These are phyloP conservation scores for Gaultheria prostrata DNA, from an alignment of 148 eudicot species.

Conservation along the genomic window DNA sequence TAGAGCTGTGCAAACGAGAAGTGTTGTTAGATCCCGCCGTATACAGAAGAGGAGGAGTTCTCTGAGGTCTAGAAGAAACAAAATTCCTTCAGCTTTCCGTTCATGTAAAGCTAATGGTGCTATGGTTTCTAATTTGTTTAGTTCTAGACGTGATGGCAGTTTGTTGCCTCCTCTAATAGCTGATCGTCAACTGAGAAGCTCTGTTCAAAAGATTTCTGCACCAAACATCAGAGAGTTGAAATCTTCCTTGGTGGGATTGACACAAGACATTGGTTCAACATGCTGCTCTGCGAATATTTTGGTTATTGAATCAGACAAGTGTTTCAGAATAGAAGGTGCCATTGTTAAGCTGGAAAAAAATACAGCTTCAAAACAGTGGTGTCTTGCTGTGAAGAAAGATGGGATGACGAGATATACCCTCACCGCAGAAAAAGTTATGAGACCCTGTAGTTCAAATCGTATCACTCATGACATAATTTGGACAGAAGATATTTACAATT, in stretches of 20 bases:
- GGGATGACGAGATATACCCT: constrained; percentile 41
- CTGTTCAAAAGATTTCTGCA: constrained; percentile 25
- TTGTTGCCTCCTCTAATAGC: constrained; percentile 19
- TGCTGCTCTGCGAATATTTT: constrained; percentile 60
- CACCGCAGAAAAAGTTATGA: constrained; percentile 50
- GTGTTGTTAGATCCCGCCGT: constrained; percentile 35
- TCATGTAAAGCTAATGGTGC: constrained; percentile 36
- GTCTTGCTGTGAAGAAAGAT: constrained; percentile 54
- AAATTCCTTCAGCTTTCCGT: constrained; percentile 40
- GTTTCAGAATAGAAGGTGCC: constrained; percentile 68
- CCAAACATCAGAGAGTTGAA: constrained; percentile 32
- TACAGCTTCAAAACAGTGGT: constrained; percentile 57
- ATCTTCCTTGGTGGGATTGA: constrained; percentile 27
- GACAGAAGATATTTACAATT: constrained; percentile 51
- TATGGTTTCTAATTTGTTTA: constrained; percentile 25
- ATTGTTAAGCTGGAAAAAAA: constrained; percentile 43
- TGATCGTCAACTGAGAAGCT: constrained; percentile 30
- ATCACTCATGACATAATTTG: constrained; percentile 61
- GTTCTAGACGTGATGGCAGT: constrained; percentile 22
- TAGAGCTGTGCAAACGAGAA: constrained; percentile 35
- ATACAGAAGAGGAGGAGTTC: constrained; percentile 69
- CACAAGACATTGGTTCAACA: constrained; percentile 38
- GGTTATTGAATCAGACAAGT: constrained; percentile 65
- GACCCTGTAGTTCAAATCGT: constrained; percentile 56
- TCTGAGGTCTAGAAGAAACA: constrained; percentile 51